Conservation (phyloP, 1,139 yeast genomes). For the Geotrichum cucujoidarum region DNA sequence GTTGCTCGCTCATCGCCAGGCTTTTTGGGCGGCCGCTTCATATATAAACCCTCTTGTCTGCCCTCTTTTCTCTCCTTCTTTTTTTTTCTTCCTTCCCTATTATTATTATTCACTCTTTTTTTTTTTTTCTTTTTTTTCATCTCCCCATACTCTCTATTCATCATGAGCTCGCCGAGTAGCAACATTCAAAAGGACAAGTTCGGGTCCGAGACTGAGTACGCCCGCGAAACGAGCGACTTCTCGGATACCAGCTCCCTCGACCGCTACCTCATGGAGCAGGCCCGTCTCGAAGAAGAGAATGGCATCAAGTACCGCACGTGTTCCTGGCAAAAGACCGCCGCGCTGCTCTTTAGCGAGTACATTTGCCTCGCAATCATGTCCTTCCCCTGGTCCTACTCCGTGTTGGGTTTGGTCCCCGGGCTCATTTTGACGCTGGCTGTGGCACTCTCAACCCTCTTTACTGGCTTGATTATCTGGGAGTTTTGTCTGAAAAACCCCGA, state of each 20-base stretch:
- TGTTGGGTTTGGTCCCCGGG: conserved; percentile 56
- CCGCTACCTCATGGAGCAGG: conserved; percentile 31
- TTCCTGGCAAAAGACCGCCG: conserved; percentile 57
- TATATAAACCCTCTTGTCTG: too few species aligned
- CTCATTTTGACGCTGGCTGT: conserved; percentile 51
- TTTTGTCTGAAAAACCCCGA: conserved; percentile 53
- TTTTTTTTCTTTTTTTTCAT: not conserved
- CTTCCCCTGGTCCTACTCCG: conserved; percentile 61
- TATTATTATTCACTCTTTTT: too few species aligned
- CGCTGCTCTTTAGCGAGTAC: conserved; percentile 54
- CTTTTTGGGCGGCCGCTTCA: too few species aligned
- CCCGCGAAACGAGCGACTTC: not conserved
- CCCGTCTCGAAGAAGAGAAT: conserved; percentile 32
- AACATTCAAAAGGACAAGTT: not conserved
- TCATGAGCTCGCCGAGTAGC: too few species aligned
- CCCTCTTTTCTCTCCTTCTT: too few species aligned
- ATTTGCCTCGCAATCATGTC: conserved; percentile 60
- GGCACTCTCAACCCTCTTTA: conserved; percentile 49
- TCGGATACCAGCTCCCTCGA: conserved; percentile 24
- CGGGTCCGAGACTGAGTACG: too few species aligned
- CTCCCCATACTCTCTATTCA: not conserved
- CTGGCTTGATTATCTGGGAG: conserved; percentile 51
- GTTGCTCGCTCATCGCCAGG: too few species aligned
- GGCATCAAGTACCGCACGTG: conserved; percentile 49
- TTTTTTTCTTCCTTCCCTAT: too few species aligned